Conservation (phyloP, 371 early-diverging fungal species). For the Nematocida ironsii region DNA sequence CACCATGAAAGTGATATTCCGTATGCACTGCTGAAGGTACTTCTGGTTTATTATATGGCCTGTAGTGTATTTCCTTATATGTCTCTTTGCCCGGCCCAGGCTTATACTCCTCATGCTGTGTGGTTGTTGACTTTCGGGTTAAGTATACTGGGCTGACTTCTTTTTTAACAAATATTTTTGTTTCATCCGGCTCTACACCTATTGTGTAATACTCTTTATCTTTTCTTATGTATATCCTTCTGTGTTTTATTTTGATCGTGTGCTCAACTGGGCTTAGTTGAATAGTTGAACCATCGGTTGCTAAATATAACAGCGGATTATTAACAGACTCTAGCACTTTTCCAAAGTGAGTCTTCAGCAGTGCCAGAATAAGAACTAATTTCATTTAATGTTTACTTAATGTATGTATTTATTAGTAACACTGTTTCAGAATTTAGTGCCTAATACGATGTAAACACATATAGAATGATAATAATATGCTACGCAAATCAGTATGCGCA, state of each 20-base stretch:
- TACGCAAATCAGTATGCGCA: no score
- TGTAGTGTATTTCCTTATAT: background rate
- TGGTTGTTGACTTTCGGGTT: background rate
- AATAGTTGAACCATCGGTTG: conserved; percentile 32
- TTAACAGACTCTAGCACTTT: conserved; percentile 28
- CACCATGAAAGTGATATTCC: background rate
- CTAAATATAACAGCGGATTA: conserved; percentile 15
- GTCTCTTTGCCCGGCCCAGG: background rate
- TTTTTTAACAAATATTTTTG: conserved; percentile 21
- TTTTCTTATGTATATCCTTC: conserved; percentile 18
- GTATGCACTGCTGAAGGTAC: background rate
- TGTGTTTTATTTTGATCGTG: conserved; percentile 1
- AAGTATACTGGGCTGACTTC: conserved; percentile 18
- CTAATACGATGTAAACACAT: background rate
- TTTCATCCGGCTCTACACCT: conserved; percentile 38
- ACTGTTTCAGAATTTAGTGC: conserved; percentile 4
- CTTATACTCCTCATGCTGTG: background rate
- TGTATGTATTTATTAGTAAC: conserved; percentile 28
- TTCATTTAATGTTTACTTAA: conserved; percentile 43
- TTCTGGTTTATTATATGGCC: background rate
- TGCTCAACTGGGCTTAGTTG: conserved; percentile 1
- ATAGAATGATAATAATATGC: background rate
- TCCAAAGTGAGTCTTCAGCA: background rate
- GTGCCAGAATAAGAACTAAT: conserved; percentile 26
- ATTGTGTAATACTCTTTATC: conserved; percentile 29